phyloP scores from a whole-genome alignment of 176 grass and related monocot genomes.

The Themeda triandra region DNA sequence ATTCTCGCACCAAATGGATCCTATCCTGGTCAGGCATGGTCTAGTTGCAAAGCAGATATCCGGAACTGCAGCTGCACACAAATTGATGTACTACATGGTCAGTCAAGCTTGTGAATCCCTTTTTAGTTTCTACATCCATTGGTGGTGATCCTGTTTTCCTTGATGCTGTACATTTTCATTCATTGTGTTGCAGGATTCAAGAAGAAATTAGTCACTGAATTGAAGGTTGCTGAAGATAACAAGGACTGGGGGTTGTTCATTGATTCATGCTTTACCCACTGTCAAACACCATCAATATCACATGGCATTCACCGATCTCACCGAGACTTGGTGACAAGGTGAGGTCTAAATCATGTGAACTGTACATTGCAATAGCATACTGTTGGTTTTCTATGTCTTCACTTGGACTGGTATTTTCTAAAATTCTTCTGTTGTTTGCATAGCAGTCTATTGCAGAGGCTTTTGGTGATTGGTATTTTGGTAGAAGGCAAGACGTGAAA shows the following conservation, averaged over 20 bases:
- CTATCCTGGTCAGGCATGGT: constrained; percentile 33
- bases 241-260: constrained; percentile 56
- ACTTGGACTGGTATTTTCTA: not conserved
- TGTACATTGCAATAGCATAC: not conserved
- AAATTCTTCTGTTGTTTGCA: not conserved
- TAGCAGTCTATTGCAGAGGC: constrained; percentile 55
- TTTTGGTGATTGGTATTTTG: constrained; percentile 82
- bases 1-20: constrained; percentile 35
- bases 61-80: constrained; percentile 37
- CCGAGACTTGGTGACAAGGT: constrained; percentile 42
- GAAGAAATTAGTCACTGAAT: constrained; percentile 31
- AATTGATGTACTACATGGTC: constrained; percentile 53
- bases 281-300: constrained; percentile 43
- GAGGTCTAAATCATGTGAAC: not conserved
- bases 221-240: constrained; percentile 34
- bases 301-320: constrained; percentile 45
- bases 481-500: constrained; percentile 30
- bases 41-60: constrained; percentile 42
- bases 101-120: not conserved
- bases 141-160: not conserved
- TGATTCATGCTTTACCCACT: constrained; percentile 74
- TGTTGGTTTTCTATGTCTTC: not conserved
- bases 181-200: constrained; percentile 32
- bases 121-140: not conserved
- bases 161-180: not conserved